Conservation (phyloP, 2,329 filamentous ascomycete species). For the Exserohilum rostratum region DNA sequence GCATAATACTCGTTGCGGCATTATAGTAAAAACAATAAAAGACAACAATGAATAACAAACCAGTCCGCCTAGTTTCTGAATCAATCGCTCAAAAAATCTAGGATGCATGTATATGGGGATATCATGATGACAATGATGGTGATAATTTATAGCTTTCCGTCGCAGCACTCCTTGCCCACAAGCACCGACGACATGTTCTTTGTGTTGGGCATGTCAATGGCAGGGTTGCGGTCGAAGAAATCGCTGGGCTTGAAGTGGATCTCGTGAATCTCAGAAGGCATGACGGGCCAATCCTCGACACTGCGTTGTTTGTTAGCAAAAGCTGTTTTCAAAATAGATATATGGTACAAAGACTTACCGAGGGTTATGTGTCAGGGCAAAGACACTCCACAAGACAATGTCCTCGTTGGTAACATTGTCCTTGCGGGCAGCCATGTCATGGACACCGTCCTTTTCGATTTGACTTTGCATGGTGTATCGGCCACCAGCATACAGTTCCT, state of each 20-base stretch:
- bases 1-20: too few relatives aligned
- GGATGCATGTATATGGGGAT: too few relatives aligned
- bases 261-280: slow-evolving; percentile 57
- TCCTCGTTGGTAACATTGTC: slow-evolving; percentile 54
- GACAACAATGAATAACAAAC: too few relatives aligned
- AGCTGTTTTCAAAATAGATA: too few relatives aligned
- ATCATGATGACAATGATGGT: too few relatives aligned
- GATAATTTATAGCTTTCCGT: slow-evolving; percentile 23
- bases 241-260: slow-evolving; percentile 58
- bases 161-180: slow-evolving; percentile 36
- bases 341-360: too few relatives aligned
- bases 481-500: slow-evolving; percentile 59
- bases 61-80: too few relatives aligned
- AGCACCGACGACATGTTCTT: slow-evolving; percentile 41
- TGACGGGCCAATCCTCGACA: slow-evolving; percentile 59
- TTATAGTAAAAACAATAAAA: too few relatives aligned
- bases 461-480: slow-evolving; percentile 56
- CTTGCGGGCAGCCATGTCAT: slow-evolving; percentile 52
- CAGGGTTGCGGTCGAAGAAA: slow-evolving; percentile 61
- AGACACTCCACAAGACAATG: slow-evolving; percentile 58
- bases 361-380: slow-evolving; percentile 60
- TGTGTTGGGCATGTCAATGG: slow-evolving; percentile 58
- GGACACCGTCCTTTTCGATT: slow-evolving; percentile 52
- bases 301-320: slow-evolving; percentile 4
- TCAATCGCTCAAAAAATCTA: too few relatives aligned